Percentiles rank a stretch among this genome's conserved stretches.
phyloP scores from a whole-genome alignment of 257 asterid species.

The Ajuga chamaepitys region DNA sequence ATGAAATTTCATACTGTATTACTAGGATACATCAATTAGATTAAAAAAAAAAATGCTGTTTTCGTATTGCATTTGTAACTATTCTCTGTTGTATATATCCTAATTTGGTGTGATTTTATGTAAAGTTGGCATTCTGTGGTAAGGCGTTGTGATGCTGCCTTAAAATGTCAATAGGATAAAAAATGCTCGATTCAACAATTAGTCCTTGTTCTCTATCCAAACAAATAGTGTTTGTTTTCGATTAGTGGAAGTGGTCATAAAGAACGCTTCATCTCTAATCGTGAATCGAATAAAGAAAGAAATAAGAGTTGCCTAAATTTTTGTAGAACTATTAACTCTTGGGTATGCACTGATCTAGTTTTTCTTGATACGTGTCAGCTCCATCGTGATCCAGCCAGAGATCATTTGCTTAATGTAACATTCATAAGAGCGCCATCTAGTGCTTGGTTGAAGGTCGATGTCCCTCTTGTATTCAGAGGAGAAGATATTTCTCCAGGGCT shows the following conservation, averaged over 20 bases:
- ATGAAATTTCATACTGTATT: background rate
- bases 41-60: background rate
- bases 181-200: slow-evolving; percentile 2
- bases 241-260: too few species aligned
- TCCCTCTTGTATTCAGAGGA: slow-evolving; percentile 76
- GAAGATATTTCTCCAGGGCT: slow-evolving; percentile 91
- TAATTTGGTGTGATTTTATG: background rate
- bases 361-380: slow-evolving; percentile 52
- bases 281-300: too few species aligned
- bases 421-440: slow-evolving; percentile 90
- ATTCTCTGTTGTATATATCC: background rate
- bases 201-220: too few species aligned
- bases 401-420: slow-evolving; percentile 76
- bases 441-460: slow-evolving; percentile 50
- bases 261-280: too few species aligned
- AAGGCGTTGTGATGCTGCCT: background rate
- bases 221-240: too few species aligned
- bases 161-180: background rate
- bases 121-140: background rate
- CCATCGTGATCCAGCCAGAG: slow-evolving; percentile 78
- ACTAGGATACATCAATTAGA: background rate
- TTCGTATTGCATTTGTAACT: background rate
- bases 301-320: too few species aligned
- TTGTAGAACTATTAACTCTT: background rate
- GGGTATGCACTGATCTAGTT: slow-evolving; percentile 24